A percentile compares a stretch with the other conserved stretches of the same genome.
Conservation (phyloP, 768 basidiomycete genomes). For the Mycena indigotica region DNA sequence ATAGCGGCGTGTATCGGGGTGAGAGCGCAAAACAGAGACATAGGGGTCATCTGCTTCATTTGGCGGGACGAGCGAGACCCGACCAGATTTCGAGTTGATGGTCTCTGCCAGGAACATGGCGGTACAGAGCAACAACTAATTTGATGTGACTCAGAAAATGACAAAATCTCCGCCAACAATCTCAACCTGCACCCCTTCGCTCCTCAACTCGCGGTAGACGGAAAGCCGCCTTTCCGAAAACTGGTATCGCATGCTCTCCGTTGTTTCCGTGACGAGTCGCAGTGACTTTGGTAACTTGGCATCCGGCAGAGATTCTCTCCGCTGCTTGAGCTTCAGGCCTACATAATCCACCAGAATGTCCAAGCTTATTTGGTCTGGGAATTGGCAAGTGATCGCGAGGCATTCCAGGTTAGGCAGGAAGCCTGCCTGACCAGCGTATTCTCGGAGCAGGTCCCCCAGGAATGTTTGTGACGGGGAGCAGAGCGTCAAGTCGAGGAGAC, state of each 20-base stretch:
- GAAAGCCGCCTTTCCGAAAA: neutral
- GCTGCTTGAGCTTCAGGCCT: neutral
- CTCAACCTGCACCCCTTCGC: neutral
- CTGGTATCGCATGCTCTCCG: neutral
- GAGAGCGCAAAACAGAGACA: conserved; percentile 39
- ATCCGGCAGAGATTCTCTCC: neutral
- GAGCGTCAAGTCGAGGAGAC: neutral
- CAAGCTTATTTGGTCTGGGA: neutral
- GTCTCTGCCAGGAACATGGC: conserved; percentile 11
- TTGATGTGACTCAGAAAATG: neutral
- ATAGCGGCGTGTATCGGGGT: conserved; percentile 41
- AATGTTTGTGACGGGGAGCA: neutral
- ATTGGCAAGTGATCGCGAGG: neutral
- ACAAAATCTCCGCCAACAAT: neutral
- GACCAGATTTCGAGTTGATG: conserved; percentile 26
- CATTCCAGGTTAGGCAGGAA: neutral
- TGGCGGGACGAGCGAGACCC: conserved; percentile 40
- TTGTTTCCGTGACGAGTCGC: neutral
- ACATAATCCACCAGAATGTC: neutral
- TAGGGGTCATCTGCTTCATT: conserved; percentile 37
- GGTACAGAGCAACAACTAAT: neutral
- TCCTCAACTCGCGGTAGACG: neutral
- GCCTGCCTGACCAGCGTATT: neutral
- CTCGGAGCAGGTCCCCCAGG: neutral
- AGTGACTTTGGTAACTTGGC: neutral